These are phyloP conservation scores for Micractinium conductrix DNA, from an alignment of 139 green algal species.

Conservation along the genomic window DNA sequence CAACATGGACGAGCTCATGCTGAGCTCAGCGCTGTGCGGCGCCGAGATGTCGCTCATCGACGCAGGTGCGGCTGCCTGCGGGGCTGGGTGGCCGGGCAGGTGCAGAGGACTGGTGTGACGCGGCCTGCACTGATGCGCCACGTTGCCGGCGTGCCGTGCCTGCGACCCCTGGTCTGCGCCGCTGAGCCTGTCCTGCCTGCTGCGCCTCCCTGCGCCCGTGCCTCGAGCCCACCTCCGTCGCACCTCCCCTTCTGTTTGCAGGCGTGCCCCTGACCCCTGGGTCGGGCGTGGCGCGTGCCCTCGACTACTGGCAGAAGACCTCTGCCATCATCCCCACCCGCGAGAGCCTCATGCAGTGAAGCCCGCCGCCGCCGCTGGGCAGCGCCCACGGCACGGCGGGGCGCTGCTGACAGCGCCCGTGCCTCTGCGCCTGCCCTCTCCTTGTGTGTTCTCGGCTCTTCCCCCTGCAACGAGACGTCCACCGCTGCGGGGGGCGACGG, in stretches of 20 bases:
- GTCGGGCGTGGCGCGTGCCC: conserved; percentile 74
- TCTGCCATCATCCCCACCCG: conserved; percentile 76
- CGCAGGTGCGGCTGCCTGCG: no score
- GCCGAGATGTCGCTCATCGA: conserved; percentile 96
- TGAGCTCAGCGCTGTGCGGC: conserved; percentile 82
- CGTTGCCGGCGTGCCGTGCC: neutral
- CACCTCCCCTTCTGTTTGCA: neutral
- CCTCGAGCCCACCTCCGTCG: no score
- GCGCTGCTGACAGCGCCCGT: no score
- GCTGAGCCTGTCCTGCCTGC: neutral
- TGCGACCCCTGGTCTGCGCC: neutral
- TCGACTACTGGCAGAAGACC: conserved; percentile 86
- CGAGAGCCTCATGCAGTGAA: conserved; percentile 51
- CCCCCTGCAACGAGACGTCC: no score
- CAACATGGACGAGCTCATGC: conserved; percentile 98
- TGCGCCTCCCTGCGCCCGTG: no score
- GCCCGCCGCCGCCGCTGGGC: neutral
- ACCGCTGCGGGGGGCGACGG: no score
- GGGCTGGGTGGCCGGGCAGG: no score
- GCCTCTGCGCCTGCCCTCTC: no score
- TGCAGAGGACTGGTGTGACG: neutral
- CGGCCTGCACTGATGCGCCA: neutral
- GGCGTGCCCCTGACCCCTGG: conserved; percentile 76
- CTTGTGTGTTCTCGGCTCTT: no score
- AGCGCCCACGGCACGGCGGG: no score